Evolutionary conservation across 106 monocot genomes (phyloP).

Genomic region (Dendrobium huoshanense): DNA sequence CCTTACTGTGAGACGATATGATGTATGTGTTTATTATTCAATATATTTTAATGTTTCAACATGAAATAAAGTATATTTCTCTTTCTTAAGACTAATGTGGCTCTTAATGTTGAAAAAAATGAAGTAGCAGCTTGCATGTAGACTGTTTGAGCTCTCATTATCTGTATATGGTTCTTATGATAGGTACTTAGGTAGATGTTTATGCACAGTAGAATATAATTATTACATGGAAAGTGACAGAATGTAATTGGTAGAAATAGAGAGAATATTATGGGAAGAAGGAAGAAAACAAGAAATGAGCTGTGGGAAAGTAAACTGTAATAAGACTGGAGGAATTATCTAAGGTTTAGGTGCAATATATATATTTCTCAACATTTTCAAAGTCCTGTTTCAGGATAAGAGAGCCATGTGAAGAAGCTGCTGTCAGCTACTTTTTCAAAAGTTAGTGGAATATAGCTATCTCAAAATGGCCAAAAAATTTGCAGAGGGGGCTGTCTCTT

Average conservation of each 20-base stretch:
- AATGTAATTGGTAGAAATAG: not conserved
- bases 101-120: conserved; percentile 4
- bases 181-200: not conserved
- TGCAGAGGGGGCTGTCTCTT: too few species aligned
- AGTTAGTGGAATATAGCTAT: too few species aligned
- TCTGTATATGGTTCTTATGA: conserved; percentile 1
- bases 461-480: too few species aligned
- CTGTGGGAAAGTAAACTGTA: not conserved
- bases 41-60: not conserved
- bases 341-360: too few species aligned
- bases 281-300: not conserved
- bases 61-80: conserved; percentile 1
- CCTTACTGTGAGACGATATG: not conserved
- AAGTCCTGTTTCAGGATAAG: too few species aligned
- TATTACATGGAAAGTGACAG: not conserved
- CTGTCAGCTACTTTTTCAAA: too few species aligned
- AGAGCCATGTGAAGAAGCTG: too few species aligned
- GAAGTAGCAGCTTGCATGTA: not conserved
- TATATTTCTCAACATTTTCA: too few species aligned
- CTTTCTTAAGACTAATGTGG: not conserved
- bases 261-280: conserved; percentile 1
- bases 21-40: conserved; percentile 1
- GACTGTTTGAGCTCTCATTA: not conserved
- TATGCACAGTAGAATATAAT: not conserved
- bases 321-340: not conserved